phyloP scores from a whole-genome alignment of 78 protist species.

The Dictyostelium purpureum region DNA sequence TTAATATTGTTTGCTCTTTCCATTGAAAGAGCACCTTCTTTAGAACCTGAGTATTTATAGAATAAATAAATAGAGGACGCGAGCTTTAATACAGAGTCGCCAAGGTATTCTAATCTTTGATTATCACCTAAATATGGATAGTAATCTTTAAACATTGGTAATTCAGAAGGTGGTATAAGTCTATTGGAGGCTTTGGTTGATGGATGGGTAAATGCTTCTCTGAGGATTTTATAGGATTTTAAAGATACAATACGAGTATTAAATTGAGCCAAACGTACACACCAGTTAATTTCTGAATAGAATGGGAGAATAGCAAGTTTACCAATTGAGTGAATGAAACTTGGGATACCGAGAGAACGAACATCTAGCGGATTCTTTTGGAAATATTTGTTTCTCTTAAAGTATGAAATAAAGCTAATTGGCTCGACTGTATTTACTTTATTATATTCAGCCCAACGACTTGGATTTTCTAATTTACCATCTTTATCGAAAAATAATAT shows the following conservation, averaged over 20 bases:
- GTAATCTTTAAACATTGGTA: not conserved
- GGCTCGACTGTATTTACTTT: not conserved
- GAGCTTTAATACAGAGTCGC: slow-evolving; percentile 61
- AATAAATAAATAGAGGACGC: not conserved
- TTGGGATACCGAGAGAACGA: slow-evolving; percentile 2
- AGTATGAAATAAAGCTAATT: not conserved
- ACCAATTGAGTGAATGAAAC: slow-evolving; percentile 1
- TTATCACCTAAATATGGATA: not conserved
- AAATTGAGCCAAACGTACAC: not conserved
- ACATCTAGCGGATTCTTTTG: not conserved
- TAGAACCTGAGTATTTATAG: not conserved
- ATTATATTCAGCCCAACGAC: not conserved
- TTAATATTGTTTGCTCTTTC: slow-evolving; percentile 14
- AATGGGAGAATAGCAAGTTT: slow-evolving; percentile 18
- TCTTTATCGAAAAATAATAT: slow-evolving; percentile 12
- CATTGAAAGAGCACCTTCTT: slow-evolving; percentile 28
- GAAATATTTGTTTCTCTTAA: not conserved
- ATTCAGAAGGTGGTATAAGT: not conserved
- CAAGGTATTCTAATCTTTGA: slow-evolving; percentile 58
- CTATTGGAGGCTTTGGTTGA: slow-evolving; percentile 7
- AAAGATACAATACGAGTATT: not conserved
- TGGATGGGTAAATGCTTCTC: slow-evolving; percentile 65
- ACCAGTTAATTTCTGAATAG: slow-evolving; percentile 29
- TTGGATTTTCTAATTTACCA: slow-evolving; percentile 22
- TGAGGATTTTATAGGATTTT: not conserved